Base-by-base conservation (phyloP, 2,329 filamentous ascomycete genomes). In the Colletotrichum aenigma region DNA sequence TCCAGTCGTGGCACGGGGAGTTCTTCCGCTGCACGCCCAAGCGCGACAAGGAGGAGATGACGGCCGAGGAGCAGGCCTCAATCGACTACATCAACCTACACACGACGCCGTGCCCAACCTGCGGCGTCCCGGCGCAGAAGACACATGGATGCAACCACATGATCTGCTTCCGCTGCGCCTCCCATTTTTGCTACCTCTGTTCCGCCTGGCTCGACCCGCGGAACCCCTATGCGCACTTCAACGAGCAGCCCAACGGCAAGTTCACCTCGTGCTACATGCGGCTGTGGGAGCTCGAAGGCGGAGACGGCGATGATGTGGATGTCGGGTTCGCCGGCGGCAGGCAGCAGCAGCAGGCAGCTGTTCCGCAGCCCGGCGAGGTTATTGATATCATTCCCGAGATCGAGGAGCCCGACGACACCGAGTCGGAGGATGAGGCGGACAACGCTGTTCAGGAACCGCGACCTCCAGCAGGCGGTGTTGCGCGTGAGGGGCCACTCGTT, bases 111-210 rank as follows among this genome's bases (percentile, higher is more conserved):
- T 99, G 97, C 82, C 96, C 97, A 13, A 96, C 95, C 6, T 99
- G 97, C 85, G 92, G 89, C 34, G 93, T 94, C 1, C 95, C 95
- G 0, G 94, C 93, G 26, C 95, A 98, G 83, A 99, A 99, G 88
- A 95, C 94, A 2, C 93, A 95, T 81, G 97, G 97, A 52, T 99
- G 97, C 88, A 98, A 98, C 84, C 96, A 98, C 85, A 98, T 98
- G 96, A 94, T 93, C 66, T 98, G 96, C 85, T 95, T 94, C 83
- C 93, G 95, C 78, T 99, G 97, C 87, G 89, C 93, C 67, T 94
- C 95, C 3, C 96, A 98, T 84, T 98, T 98, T 83, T 99, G 97
- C 86, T 98, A 98, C 79, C 90, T 98, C 2, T 98, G 97, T 82
- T 94, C 94, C 1, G 90, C 93, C n/a, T 98, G 95, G 94, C 89